phyloP scores from a whole-genome alignment of 2,329 filamentous ascomycete genomes.

The Pezicula carpinea region DNA sequence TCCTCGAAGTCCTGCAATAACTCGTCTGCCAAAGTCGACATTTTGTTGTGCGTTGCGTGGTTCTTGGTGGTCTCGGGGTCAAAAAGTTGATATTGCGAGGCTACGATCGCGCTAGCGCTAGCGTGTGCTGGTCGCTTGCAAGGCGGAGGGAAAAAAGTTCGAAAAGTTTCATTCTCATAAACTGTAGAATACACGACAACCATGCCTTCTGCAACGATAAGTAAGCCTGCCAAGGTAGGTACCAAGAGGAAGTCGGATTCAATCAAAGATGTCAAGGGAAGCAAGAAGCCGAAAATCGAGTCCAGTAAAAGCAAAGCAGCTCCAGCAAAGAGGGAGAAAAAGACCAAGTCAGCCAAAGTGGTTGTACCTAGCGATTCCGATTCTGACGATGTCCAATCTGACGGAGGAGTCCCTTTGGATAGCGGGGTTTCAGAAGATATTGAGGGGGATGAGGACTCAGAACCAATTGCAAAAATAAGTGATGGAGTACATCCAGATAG shows the following conservation, averaged over 20 bases:
- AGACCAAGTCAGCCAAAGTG: slow-evolving; percentile 32
- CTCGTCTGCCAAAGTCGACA: slow-evolving; percentile 92
- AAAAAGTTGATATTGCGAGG: too few relatives aligned
- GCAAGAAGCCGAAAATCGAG: slow-evolving; percentile 47
- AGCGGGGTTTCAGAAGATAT: slow-evolving; percentile 22
- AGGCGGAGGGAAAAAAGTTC: too few relatives aligned
- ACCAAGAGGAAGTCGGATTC: slow-evolving; percentile 54
- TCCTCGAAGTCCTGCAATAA: slow-evolving; percentile 89
- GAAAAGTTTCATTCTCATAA: too few relatives aligned
- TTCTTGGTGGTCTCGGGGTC: too few relatives aligned
- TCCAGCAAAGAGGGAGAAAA: slow-evolving; percentile 21
- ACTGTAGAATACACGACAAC: slow-evolving; percentile 4
- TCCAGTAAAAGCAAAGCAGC: slow-evolving; percentile 20
- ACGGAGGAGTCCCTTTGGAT: slow-evolving; percentile 24
- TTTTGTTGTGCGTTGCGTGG: slow-evolving; percentile 31
- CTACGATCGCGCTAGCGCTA: too few relatives aligned
- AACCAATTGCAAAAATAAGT: slow-evolving; percentile 28
- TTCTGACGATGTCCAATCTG: slow-evolving; percentile 29
- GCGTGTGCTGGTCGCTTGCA: too few relatives aligned
- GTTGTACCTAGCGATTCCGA: slow-evolving; percentile 35
- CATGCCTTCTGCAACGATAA: slow-evolving; percentile 31
- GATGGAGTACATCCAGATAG: slow-evolving; percentile 31
- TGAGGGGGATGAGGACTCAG: slow-evolving; percentile 28
- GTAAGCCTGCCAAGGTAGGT: slow-evolving; percentile 41
- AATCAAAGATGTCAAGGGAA: slow-evolving; percentile 39